Evolutionary conservation across 768 basidiomycete genomes (phyloP).

Genomic region (Postia placenta): DNA sequence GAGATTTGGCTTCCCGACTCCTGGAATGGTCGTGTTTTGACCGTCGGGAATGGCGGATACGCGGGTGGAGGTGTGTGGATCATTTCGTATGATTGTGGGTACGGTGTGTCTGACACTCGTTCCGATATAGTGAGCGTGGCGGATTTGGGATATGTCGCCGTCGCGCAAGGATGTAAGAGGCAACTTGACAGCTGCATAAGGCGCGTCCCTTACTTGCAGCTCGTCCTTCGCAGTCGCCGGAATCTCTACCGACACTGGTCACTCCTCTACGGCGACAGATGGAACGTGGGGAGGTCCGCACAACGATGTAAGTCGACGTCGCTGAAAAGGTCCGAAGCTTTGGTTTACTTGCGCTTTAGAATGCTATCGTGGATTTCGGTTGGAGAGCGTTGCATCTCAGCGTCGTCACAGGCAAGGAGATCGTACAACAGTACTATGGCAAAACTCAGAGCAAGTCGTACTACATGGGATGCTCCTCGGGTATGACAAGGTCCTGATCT

Average conservation of each 20-base stretch:
- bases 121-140: conserved; percentile 15
- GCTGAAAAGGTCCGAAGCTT: no score
- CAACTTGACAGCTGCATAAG: background rate
- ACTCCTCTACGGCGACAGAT: conserved; percentile 8
- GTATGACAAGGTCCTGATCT: no score
- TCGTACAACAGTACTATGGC: conserved; percentile 23
- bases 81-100: no score
- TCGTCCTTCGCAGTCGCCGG: conserved; percentile 13
- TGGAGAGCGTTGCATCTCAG: conserved; percentile 23
- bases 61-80: conserved; percentile 24
- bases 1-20: conserved; percentile 27
- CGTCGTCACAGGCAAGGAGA: conserved; percentile 21
- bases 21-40: conserved; percentile 25
- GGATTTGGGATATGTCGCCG: conserved; percentile 18
- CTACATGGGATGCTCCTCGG: conserved; percentile 26
- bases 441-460: conserved; percentile 19
- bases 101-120: no score
- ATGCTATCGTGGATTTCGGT: conserved; percentile 25
- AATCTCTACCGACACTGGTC: conserved; percentile 22
- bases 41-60: conserved; percentile 24
- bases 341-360: no score
- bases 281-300: conserved; percentile 20
- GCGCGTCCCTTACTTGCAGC: no score
- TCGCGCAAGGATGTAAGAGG: conserved; percentile 19
- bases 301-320: conserved; percentile 20